Evolutionary conservation across 1,284 basidiomycete genomes (phyloP), one percentile per base, ranked within the genome.

Genomic region (Retiboletus flavoniger): DNA sequence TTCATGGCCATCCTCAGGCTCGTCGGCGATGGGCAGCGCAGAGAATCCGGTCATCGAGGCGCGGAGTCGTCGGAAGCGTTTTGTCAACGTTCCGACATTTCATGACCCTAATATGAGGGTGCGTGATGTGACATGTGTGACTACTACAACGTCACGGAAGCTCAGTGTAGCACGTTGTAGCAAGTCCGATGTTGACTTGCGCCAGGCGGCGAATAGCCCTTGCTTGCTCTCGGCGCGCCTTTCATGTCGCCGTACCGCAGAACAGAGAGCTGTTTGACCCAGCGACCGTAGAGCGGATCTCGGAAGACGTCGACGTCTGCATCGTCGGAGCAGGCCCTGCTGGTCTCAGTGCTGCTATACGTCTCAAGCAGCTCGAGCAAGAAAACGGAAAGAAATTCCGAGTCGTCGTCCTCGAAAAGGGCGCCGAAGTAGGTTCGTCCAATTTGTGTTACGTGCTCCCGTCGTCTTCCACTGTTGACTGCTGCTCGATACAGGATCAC

Each of bases 321-420:
- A 98, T 99, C 65, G 95, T 98, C 59, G 96, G 96, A 24, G 95
- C 84, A 14, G 97, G 96, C 1, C 96, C 96, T 3, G 95, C 96
- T 0, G 96, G 97, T 32, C 81, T 99, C 55, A 90, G 88, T 64
- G 95, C 96, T n/a, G 97, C 96, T 4, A 99, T 99, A 64, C 82
- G 92, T 32, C 78, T 99, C 54, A 98, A 97, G 76, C 95, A 99
- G 74, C 84, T 98, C 41, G 93, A 95, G 65, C 76, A 83, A 60
- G 86, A 94, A 69, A 83, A 80, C 47, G 87, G 85, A 1, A 84
- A 84, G 57, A 89, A 95, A 58, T 79, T 98, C 31, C 81, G 96
- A 28, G 95, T 99, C 13, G 91, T 99, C 39, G 89, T 99, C 0
- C 79, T 99, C 11, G 97, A 99, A 76, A 99, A 99, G 75, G 95